These are phyloP conservation scores for Pyrenophora teres DNA, from an alignment of 2,329 filamentous ascomycete genomes.

Conservation along the genomic window DNA sequence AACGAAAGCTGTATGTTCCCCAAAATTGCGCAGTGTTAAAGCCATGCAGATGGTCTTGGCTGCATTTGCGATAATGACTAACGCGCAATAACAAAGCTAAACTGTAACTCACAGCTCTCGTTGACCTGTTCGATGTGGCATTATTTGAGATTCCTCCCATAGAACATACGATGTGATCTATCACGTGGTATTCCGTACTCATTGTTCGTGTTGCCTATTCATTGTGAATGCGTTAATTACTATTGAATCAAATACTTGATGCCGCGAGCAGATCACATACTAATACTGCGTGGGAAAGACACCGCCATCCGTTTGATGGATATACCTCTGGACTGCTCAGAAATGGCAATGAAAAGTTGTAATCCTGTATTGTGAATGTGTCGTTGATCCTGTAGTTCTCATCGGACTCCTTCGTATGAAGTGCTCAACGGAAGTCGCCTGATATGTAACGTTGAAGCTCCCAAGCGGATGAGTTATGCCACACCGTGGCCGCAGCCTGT, in stretches of 20 bases:
- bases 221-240: neutral
- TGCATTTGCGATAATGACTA: constrained; percentile 13
- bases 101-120: constrained; percentile 33
- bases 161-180: constrained; percentile 12
- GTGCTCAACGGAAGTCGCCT: neutral
- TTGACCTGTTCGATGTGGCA: constrained; percentile 26
- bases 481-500: constrained; percentile 9
- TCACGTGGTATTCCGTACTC: constrained; percentile 7
- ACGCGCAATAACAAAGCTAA: constrained; percentile 31
- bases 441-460: neutral
- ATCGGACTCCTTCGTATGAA: neutral
- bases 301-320: constrained; percentile 20
- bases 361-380: too few species aligned
- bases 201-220: constrained; percentile 2
- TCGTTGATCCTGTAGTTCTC: too few species aligned
- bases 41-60: constrained; percentile 15
- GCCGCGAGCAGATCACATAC: neutral
- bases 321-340: constrained; percentile 1
- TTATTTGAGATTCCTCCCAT: constrained; percentile 11
- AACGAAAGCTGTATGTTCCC: constrained; percentile 17
- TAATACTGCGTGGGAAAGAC: constrained; percentile 4
- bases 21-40: constrained; percentile 15
- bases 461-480: constrained; percentile 6
- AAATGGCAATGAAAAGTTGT: too few species aligned
- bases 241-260: too few species aligned